Percentiles rank a stretch among this genome's conserved stretches.
phyloP scores from a whole-genome alignment of 208 protist genomes.

The Trypanosoma boissoni region DNA sequence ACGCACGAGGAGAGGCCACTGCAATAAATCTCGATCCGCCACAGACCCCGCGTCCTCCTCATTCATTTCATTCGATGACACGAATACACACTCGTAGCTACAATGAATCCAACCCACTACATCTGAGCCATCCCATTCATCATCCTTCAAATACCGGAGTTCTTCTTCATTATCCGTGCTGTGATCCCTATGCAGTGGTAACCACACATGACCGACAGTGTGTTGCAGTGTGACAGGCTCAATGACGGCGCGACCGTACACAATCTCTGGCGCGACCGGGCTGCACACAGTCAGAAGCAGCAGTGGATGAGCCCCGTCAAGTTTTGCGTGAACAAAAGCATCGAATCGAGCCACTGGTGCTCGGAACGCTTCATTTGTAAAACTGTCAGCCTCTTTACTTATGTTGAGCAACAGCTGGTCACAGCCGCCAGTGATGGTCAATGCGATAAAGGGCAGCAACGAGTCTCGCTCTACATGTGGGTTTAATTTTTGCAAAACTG shows the following conservation, averaged over 20 bases:
- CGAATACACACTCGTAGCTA: constrained; percentile 38
- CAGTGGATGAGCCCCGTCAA: constrained; percentile 27
- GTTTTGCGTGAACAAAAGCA: constrained; percentile 29
- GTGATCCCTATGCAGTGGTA: constrained; percentile 34
- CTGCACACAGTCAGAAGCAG: constrained; percentile 48
- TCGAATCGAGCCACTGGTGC: constrained; percentile 41
- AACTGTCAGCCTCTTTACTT: neutral
- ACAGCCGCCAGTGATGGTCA: constrained; percentile 20
- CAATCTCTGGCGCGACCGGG: constrained; percentile 21
- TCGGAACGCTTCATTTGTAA: constrained; percentile 3
- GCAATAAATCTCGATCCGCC: constrained; percentile 15
- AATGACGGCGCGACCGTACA: constrained; percentile 44
- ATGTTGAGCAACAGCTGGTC: constrained; percentile 12
- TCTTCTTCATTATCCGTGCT: neutral
- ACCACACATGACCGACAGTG: constrained; percentile 23
- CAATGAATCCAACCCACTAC: constrained; percentile 43
- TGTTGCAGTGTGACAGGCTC: constrained; percentile 21
- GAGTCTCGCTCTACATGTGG: constrained; percentile 9
- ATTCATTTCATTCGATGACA: no score
- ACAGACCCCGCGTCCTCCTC: neutral
- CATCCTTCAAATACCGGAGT: neutral
- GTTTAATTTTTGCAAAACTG: constrained; percentile 22
- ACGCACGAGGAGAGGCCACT: neutral
- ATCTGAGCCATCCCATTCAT: neutral
- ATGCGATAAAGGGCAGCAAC: constrained; percentile 5